Evolutionary conservation across 768 basidiomycete species (phyloP).

Genomic region (Trametes punicea): DNA sequence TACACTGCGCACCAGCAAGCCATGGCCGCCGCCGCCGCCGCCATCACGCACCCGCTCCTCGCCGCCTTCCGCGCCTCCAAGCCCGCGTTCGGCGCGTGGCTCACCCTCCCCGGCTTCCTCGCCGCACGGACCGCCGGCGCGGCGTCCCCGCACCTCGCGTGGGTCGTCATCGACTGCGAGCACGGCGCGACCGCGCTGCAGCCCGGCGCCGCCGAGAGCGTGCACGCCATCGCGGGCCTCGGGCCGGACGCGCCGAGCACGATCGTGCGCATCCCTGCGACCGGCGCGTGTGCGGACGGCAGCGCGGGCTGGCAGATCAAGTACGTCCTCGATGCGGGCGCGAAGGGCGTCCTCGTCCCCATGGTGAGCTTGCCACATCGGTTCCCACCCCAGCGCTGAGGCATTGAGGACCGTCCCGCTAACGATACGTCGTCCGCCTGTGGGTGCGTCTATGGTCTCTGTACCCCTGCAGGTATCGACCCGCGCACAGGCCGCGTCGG

Average conservation of each 20-base stretch:
- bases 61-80: slow-evolving; percentile 50
- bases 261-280: slow-evolving; percentile 62
- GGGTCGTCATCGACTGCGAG: slow-evolving; percentile 68
- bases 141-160: slow-evolving; percentile 50
- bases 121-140: slow-evolving; percentile 57
- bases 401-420: too few species aligned
- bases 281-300: slow-evolving; percentile 43
- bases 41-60: slow-evolving; percentile 45
- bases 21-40: slow-evolving; percentile 37
- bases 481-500: slow-evolving; percentile 51
- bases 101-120: slow-evolving; percentile 56
- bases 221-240: slow-evolving; percentile 51
- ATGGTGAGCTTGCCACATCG: slow-evolving; percentile 46
- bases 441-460: not conserved
- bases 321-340: slow-evolving; percentile 65
- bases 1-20: too few species aligned
- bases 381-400: too few species aligned
- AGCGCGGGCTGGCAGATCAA: slow-evolving; percentile 72
- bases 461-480: slow-evolving; percentile 46
- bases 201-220: slow-evolving; percentile 53
- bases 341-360: slow-evolving; percentile 60
- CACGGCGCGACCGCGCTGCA: slow-evolving; percentile 57
- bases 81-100: slow-evolving; percentile 67
- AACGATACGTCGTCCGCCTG: too few species aligned
- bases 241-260: slow-evolving; percentile 45